These are phyloP conservation scores for Alternaria gansuensis DNA, from an alignment of 2,329 filamentous ascomycete genomes.

Conservation along the genomic window DNA sequence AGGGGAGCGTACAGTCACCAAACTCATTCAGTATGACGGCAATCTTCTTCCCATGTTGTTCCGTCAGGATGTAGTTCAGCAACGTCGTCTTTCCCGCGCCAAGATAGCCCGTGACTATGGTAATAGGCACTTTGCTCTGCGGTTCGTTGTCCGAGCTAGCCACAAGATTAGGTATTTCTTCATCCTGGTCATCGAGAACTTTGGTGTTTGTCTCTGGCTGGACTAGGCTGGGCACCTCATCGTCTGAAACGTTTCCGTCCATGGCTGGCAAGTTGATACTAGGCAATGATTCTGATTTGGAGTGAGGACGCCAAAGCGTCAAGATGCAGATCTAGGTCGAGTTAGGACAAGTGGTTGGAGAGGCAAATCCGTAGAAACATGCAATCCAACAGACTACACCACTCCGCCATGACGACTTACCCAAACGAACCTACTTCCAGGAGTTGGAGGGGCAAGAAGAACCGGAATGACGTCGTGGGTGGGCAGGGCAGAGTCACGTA, in stretches of 20 bases:
- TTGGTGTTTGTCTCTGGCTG: slow-evolving; percentile 52
- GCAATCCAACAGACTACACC: neutral
- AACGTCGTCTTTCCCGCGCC: slow-evolving; percentile 95
- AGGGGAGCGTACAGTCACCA: slow-evolving; percentile 38
- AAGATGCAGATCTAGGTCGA: neutral
- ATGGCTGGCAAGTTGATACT: slow-evolving; percentile 19
- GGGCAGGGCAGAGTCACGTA: slow-evolving; percentile 17
- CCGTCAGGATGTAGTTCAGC: slow-evolving; percentile 93
- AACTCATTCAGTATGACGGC: slow-evolving; percentile 92
- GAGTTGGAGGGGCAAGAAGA: neutral
- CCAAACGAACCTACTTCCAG: neutral
- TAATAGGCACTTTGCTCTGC: slow-evolving; percentile 77
- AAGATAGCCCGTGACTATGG: slow-evolving; percentile 89
- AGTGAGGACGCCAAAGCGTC: neutral
- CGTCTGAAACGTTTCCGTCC: slow-evolving; percentile 39
- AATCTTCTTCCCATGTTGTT: slow-evolving; percentile 96
- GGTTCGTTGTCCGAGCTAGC: slow-evolving; percentile 58
- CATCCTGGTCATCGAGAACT: slow-evolving; percentile 35
- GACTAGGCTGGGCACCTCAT: slow-evolving; percentile 62
- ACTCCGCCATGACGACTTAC: neutral
- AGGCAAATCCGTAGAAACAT: neutral
- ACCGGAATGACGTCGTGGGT: slow-evolving; percentile 20
- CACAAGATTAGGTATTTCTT: slow-evolving; percentile 37
- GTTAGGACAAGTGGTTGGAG: neutral
- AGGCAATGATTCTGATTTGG: neutral